phyloP scores from a whole-genome alignment of 345 rosid species.

The Orychophragmus violaceus region DNA sequence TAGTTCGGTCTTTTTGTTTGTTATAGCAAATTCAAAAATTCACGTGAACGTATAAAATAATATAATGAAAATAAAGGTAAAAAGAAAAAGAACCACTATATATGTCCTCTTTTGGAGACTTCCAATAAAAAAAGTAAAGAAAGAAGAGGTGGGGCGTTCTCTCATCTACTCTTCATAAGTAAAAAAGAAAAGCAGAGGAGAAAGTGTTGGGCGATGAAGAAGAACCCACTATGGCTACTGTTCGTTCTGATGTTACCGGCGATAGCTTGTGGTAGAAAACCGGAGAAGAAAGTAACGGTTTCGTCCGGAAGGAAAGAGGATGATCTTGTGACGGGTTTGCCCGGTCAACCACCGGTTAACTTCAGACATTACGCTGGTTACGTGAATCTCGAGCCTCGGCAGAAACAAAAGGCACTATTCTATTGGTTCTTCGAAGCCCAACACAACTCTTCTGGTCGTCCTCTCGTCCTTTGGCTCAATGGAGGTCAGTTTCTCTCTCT shows the following conservation, averaged over 20 bases:
- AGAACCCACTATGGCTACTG: constrained; percentile 22
- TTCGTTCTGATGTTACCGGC: constrained; percentile 25
- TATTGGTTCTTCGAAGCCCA: constrained; percentile 74
- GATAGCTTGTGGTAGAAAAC: constrained; percentile 14
- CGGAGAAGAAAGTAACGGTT: constrained; percentile 12
- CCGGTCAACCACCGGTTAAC: constrained; percentile 51
- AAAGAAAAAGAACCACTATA: too few species aligned
- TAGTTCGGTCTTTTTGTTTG: too few species aligned
- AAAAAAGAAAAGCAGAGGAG: background rate
- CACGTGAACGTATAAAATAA: too few species aligned
- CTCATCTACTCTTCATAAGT: background rate
- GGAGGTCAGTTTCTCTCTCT: constrained; percentile 40
- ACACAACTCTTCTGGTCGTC: constrained; percentile 27
- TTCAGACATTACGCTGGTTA: constrained; percentile 63
- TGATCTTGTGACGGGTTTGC: constrained; percentile 40
- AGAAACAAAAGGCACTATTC: constrained; percentile 45
- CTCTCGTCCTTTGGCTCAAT: constrained; percentile 75
- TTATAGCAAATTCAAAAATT: too few species aligned
- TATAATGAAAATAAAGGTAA: too few species aligned
- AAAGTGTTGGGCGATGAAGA: constrained; percentile 15
- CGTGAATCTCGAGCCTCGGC: constrained; percentile 30
- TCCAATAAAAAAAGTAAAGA: background rate
- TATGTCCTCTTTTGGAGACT: too few species aligned
- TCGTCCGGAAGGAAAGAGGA: constrained; percentile 28
- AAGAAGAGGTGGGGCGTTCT: background rate